Percentiles rank a stretch among this genome's conserved stretches.
Evolutionary conservation across 2,329 filamentous ascomycete species (phyloP).

Genomic region (Talaromyces sp.): DNA sequence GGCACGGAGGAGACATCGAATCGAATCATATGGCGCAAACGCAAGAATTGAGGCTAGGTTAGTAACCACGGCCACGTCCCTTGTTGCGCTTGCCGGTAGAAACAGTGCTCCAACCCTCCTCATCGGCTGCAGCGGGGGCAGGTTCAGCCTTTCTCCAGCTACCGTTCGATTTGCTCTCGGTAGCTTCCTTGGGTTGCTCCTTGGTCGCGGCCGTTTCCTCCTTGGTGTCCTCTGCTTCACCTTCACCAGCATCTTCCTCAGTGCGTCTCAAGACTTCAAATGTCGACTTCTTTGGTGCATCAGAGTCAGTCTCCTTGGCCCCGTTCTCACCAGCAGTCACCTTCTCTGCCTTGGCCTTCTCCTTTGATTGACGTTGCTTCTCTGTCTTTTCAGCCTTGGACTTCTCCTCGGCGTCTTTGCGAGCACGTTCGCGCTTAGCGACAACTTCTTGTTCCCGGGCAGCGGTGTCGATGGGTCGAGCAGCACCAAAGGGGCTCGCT

Average conservation of each 20-base stretch:
- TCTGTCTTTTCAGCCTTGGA: conserved; percentile 70
- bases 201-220: conserved; percentile 52
- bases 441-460: conserved; percentile 85
- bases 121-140: conserved; percentile 35
- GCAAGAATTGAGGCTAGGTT: conserved; percentile 1
- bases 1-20: conserved; percentile 8
- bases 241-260: conserved; percentile 49
- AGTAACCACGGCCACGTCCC: conserved; percentile 39
- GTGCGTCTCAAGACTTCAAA: conserved; percentile 55
- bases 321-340: conserved; percentile 35
- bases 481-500: conserved; percentile 88
- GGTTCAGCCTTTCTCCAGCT: conserved; percentile 39
- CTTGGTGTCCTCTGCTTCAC: conserved; percentile 48
- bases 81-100: conserved; percentile 43
- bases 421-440: conserved; percentile 79
- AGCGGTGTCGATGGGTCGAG: conserved; percentile 89
- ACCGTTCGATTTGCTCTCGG: conserved; percentile 36
- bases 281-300: conserved; percentile 45
- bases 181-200: conserved; percentile 50
- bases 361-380: conserved; percentile 53
- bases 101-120: conserved; percentile 50
- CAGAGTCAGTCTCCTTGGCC: conserved; percentile 39
- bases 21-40: conserved; percentile 12
- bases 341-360: conserved; percentile 37
- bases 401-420: conserved; percentile 84